phyloP scores from a whole-genome alignment of 805 yeast species.

The Zygotorulaspora florentina region DNA sequence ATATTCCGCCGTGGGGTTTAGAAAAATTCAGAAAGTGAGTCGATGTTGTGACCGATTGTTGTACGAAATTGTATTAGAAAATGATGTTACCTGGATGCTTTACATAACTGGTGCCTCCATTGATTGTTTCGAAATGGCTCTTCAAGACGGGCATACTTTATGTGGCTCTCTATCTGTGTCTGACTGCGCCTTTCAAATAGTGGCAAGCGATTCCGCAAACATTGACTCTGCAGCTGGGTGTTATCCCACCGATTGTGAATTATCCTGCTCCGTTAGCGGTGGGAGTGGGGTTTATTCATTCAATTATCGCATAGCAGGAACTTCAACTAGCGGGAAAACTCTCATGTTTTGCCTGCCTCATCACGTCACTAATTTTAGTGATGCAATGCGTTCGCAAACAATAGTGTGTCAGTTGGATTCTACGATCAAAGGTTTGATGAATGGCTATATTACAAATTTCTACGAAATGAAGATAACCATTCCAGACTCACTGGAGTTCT shows the following conservation, averaged over 20 bases:
- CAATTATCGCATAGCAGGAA: slow-evolving; percentile 42
- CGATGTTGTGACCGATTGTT: slow-evolving; percentile 44
- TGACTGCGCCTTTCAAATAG: slow-evolving; percentile 57
- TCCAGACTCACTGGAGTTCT: slow-evolving; percentile 44
- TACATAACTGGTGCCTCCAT: slow-evolving; percentile 46
- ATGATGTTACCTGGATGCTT: slow-evolving; percentile 61
- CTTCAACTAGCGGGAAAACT: slow-evolving; percentile 40
- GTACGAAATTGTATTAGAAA: slow-evolving; percentile 51
- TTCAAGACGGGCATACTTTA: slow-evolving; percentile 38
- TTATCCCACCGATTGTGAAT: slow-evolving; percentile 47
- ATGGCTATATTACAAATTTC: slow-evolving; percentile 41
- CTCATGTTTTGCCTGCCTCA: slow-evolving; percentile 68
- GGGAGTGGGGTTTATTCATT: slow-evolving; percentile 41
- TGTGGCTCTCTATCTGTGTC: slow-evolving; percentile 24
- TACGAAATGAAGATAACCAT: slow-evolving; percentile 43
- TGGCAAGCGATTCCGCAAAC: slow-evolving; percentile 42
- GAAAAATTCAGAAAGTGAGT: slow-evolving; percentile 40
- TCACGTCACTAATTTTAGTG: slow-evolving; percentile 46
- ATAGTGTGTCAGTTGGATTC: slow-evolving; percentile 39
- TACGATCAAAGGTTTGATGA: slow-evolving; percentile 46
- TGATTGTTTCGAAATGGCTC: slow-evolving; percentile 51
- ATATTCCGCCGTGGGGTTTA: slow-evolving; percentile 63
- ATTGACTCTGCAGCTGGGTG: slow-evolving; percentile 64
- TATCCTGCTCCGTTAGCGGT: slow-evolving; percentile 42
- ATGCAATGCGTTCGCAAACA: slow-evolving; percentile 22